These are phyloP conservation scores for Fomes fomentarius DNA, from an alignment of 1,284 basidiomycete genomes.

Conservation along the genomic window DNA sequence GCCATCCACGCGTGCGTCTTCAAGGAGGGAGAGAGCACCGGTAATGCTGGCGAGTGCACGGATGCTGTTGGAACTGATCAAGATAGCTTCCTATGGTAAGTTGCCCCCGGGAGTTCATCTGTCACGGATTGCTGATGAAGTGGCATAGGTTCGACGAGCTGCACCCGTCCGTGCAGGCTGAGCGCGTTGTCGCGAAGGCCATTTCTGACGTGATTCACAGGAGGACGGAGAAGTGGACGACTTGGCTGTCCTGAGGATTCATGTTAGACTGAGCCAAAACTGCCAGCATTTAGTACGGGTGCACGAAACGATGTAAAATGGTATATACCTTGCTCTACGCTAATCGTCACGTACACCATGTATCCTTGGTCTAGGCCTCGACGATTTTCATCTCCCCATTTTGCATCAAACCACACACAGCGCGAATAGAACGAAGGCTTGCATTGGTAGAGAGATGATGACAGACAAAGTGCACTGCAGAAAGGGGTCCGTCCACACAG, in stretches of 20 bases:
- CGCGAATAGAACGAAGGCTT: too few relatives aligned
- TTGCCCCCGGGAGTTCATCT: conserved; percentile 2
- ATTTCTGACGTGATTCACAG: conserved; percentile 17
- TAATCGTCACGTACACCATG: too few relatives aligned
- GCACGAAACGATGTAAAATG: too few relatives aligned
- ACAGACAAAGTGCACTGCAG: too few relatives aligned
- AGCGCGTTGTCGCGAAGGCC: conserved; percentile 19
- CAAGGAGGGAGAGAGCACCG: conserved; percentile 38
- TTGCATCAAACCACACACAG: too few relatives aligned
- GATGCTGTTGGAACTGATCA: conserved; percentile 43
- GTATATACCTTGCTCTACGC: too few relatives aligned
- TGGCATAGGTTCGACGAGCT: conserved; percentile 23
- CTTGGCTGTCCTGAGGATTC: conserved; percentile 4
- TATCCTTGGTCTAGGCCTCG: too few relatives aligned
- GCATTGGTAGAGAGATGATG: too few relatives aligned
- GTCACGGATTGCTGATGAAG: neutral
- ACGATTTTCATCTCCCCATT: too few relatives aligned
- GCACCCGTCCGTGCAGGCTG: conserved; percentile 23
- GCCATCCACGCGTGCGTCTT: conserved; percentile 50
- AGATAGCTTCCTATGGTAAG: conserved; percentile 59
- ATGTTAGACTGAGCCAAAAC: too few relatives aligned
- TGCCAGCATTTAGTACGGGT: too few relatives aligned
- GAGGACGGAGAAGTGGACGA: conserved; percentile 7
- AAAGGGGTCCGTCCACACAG: too few relatives aligned
- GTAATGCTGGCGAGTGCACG: conserved; percentile 40